These are phyloP conservation scores for Pelargonium myrrhifolium DNA, from an alignment of 441 rosid genomes.

Conservation along the genomic window DNA sequence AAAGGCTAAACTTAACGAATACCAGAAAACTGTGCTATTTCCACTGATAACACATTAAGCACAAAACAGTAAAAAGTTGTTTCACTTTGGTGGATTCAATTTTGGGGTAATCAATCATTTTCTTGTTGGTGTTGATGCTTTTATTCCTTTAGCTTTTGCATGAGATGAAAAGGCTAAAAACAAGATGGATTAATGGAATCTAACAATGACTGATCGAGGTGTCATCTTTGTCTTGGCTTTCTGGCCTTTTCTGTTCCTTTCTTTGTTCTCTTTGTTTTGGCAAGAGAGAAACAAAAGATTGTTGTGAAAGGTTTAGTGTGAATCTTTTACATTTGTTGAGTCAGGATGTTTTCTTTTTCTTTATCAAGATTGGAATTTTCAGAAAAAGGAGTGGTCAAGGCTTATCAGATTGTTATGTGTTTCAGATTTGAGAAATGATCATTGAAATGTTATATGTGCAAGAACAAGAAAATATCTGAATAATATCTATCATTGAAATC, in stretches of 20 bases:
- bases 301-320: no score
- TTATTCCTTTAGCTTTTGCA: neutral
- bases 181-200: neutral
- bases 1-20: neutral
- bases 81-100: neutral
- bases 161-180: neutral
- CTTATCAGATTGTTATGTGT: no score
- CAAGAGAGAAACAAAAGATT: neutral
- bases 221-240: no score
- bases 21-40: neutral
- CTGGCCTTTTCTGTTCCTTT: no score
- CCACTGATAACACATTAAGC: neutral
- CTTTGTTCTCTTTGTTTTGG: neutral
- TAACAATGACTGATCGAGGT: neutral
- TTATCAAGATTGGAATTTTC: no score
- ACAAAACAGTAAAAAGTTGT: neutral
- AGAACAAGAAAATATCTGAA: neutral
- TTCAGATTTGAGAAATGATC: no score
- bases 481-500: conserved; percentile 7
- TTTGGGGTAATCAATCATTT: neutral
- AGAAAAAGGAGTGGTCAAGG: no score
- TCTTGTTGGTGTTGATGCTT: neutral
- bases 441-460: no score
- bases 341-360: no score
- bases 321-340: no score